These are phyloP conservation scores for Rosa hybrid DNA, from an alignment of 331 rosid genomes.

Conservation along the genomic window DNA sequence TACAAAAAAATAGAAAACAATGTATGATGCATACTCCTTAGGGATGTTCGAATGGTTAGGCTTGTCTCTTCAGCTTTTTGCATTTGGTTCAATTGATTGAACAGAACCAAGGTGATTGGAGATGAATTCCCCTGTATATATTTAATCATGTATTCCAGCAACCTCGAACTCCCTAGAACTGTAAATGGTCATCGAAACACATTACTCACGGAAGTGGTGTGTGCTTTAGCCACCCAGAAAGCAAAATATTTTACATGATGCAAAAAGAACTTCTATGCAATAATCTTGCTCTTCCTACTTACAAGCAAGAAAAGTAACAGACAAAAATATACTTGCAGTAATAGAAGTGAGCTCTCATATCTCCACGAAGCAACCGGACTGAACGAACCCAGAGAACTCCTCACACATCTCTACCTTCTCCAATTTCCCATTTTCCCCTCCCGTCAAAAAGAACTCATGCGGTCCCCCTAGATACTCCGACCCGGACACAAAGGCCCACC, in stretches of 20 bases:
- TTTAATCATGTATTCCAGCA: no score
- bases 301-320: not conserved
- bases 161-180: no score
- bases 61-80: no score
- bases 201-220: no score
- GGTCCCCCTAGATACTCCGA: slow-evolving; percentile 60
- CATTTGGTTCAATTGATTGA: no score
- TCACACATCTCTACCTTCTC: slow-evolving; percentile 33
- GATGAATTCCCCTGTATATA: no score
- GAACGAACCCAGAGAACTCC: slow-evolving; percentile 62
- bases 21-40: no score
- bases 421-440: slow-evolving; percentile 64
- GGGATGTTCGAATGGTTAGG: no score
- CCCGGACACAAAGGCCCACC: slow-evolving; percentile 44
- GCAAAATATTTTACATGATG: not conserved
- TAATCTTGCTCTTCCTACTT: not conserved
- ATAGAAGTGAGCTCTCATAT: slow-evolving; percentile 12
- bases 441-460: slow-evolving; percentile 44
- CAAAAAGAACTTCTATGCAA: not conserved
- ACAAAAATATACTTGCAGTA: no score
- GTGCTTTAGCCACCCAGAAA: not conserved
- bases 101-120: no score
- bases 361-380: slow-evolving; percentile 77
- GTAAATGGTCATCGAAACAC: no score
- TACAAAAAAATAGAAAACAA: no score